These are phyloP conservation scores for Aegilops longissima DNA, from an alignment of 176 grass and related monocot species.

Conservation along the genomic window DNA sequence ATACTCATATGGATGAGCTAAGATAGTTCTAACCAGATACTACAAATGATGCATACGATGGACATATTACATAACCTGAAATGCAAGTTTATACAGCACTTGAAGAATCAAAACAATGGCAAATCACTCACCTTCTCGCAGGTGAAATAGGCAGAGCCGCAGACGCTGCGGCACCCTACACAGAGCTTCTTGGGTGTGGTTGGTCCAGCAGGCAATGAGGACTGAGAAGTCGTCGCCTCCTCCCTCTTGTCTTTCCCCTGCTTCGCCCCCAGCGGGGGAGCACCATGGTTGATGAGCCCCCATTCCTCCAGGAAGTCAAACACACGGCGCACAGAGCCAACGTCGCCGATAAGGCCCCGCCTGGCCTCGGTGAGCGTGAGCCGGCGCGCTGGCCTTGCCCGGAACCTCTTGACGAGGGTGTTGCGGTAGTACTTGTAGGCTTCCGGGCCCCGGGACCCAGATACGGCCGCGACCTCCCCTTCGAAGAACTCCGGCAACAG, in stretches of 20 bases:
- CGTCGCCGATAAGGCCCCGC: conserved; percentile 63
- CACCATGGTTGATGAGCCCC: conserved; percentile 91
- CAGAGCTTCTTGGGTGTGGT: conserved; percentile 58
- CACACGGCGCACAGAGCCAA: conserved; percentile 71
- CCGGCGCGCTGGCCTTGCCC: conserved; percentile 58
- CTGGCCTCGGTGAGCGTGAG: conserved; percentile 80
- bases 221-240: background rate
- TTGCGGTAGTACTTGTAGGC: conserved; percentile 93
- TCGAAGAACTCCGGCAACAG: conserved; percentile 88
- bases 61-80: background rate
- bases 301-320: conserved; percentile 97
- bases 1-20: background rate
- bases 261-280: conserved; percentile 35
- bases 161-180: conserved; percentile 57
- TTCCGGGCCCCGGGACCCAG: conserved; percentile 51
- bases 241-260: conserved; percentile 59
- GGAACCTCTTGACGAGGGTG: conserved; percentile 68
- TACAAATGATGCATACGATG: background rate
- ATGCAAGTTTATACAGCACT: background rate
- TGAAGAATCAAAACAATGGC: conserved; percentile 12
- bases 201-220: conserved; percentile 12
- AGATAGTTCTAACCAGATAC: background rate
- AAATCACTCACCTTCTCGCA: conserved; percentile 71
- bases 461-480: conserved; percentile 45
- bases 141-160: conserved; percentile 76